These are phyloP conservation scores for Yamadazyma atlantica DNA, from an alignment of 1,139 yeast species.

Conservation along the genomic window DNA sequence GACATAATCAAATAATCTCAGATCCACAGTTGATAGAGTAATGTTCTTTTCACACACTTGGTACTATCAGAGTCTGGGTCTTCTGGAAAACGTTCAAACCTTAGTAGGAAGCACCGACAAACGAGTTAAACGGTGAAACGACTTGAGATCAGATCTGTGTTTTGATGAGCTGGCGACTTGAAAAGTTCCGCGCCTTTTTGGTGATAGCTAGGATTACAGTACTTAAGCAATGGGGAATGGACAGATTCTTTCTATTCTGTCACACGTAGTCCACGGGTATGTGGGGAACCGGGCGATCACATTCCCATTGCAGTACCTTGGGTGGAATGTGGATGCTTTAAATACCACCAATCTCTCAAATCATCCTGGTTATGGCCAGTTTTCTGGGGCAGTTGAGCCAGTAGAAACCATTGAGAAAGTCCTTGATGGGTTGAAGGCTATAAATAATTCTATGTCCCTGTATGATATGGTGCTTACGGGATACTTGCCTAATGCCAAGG, in stretches of 20 bases:
- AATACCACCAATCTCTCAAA: conserved; percentile 45
- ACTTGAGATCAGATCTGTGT: not conserved
- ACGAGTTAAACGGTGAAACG: not conserved
- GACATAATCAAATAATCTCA: conserved; percentile 21
- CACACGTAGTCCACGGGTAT: conserved; percentile 49
- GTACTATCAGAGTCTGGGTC: too few species aligned
- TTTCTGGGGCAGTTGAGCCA: conserved; percentile 25
- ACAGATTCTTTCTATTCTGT: conserved; percentile 38
- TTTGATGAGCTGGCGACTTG: not conserved
- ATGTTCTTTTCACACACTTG: too few species aligned
- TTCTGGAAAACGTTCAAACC: too few species aligned
- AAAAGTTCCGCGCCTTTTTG: not conserved
- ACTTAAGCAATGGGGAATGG: conserved; percentile 9
- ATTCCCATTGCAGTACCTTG: conserved; percentile 43
- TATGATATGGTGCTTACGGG: conserved; percentile 35
- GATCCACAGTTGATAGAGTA: not conserved
- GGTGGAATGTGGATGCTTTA: conserved; percentile 46
- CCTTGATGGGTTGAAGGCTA: conserved; percentile 33
- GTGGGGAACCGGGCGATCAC: conserved; percentile 45
- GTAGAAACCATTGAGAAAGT: conserved; percentile 13
- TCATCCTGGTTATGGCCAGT: conserved; percentile 48
- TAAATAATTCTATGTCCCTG: conserved; percentile 10
- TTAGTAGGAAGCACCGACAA: not conserved
- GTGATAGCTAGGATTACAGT: not conserved
- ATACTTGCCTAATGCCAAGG: conserved; percentile 37